Conservation (phyloP, 352 stramenopile species). For the Phytophthora lateralis region DNA sequence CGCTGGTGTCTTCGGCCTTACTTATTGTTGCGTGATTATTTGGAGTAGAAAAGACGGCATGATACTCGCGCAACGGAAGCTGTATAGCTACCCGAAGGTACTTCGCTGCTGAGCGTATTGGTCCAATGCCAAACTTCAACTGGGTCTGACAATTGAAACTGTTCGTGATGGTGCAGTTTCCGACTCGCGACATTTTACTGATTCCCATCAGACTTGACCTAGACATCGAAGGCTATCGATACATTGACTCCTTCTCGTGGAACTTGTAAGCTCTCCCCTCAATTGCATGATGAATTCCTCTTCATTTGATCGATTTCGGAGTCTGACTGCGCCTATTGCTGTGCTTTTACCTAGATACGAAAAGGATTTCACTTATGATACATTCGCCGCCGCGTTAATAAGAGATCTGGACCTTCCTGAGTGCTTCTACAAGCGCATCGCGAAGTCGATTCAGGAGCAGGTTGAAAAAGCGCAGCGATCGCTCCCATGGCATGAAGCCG, state of each 20-base stretch:
- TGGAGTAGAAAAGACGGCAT: conserved; percentile 34
- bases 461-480: conserved; percentile 66
- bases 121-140: neutral
- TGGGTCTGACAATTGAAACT: neutral
- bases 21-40: neutral
- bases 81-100: conserved; percentile 84
- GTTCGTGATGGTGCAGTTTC: conserved; percentile 37
- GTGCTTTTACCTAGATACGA: conserved; percentile 49
- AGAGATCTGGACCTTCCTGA: conserved; percentile 76
- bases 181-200: conserved; percentile 51
- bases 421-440: conserved; percentile 73
- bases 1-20: neutral
- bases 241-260: conserved; percentile 85
- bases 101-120: neutral
- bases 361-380: conserved; percentile 78
- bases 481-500: conserved; percentile 60
- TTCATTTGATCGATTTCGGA: neutral
- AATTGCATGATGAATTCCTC: neutral
- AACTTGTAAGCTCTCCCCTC: conserved; percentile 52
- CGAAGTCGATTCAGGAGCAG: conserved; percentile 65
- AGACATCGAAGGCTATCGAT: conserved; percentile 80
- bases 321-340: neutral
- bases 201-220: conserved; percentile 80
- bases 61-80: conserved; percentile 53
- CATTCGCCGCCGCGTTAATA: conserved; percentile 69